phyloP scores from a whole-genome alignment of 305 asterid genomes.

The Fraxinus dipetala region DNA sequence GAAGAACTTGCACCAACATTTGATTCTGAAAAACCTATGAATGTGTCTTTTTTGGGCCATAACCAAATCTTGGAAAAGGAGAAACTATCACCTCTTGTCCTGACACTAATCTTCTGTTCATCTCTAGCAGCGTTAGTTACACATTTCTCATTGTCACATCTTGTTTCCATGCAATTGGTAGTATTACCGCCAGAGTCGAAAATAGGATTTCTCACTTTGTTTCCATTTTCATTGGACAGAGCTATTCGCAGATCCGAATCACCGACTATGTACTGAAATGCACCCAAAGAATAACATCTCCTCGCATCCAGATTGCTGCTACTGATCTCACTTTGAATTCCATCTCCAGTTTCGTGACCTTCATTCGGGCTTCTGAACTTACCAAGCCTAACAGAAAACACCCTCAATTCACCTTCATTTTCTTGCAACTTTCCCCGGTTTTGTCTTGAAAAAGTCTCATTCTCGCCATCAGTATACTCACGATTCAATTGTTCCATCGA shows the following conservation, averaged over 20 bases:
- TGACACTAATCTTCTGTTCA: constrained; percentile 40
- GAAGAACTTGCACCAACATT: constrained; percentile 22
- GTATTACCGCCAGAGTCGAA: not conserved
- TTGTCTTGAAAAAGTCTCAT: constrained; percentile 9
- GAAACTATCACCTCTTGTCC: constrained; percentile 58
- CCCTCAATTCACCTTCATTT: constrained; percentile 25
- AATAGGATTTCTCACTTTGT: not conserved
- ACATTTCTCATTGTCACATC: constrained; percentile 12
- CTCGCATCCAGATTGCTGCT: constrained; percentile 54
- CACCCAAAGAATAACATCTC: constrained; percentile 69
- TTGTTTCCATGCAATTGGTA: not conserved
- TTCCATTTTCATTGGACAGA: constrained; percentile 18
- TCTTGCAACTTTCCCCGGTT: constrained; percentile 17
- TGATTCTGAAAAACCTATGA: constrained; percentile 23
- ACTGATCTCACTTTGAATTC: constrained; percentile 16
- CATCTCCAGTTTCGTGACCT: constrained; percentile 22
- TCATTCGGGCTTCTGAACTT: constrained; percentile 37
- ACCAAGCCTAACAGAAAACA: constrained; percentile 53
- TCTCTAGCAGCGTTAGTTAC: constrained; percentile 25
- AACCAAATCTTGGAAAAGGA: constrained; percentile 77
- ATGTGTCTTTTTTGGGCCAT: constrained; percentile 57
- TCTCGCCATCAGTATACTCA: constrained; percentile 13
- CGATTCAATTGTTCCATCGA: constrained; percentile 19
- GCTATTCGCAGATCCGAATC: constrained; percentile 42
- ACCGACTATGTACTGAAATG: constrained; percentile 53